Percentiles rank a stretch among this genome's conserved stretches.
These are phyloP conservation scores for Berkeleyomyces basicola DNA, from an alignment of 2,329 filamentous ascomycete species.

Conservation along the genomic window DNA sequence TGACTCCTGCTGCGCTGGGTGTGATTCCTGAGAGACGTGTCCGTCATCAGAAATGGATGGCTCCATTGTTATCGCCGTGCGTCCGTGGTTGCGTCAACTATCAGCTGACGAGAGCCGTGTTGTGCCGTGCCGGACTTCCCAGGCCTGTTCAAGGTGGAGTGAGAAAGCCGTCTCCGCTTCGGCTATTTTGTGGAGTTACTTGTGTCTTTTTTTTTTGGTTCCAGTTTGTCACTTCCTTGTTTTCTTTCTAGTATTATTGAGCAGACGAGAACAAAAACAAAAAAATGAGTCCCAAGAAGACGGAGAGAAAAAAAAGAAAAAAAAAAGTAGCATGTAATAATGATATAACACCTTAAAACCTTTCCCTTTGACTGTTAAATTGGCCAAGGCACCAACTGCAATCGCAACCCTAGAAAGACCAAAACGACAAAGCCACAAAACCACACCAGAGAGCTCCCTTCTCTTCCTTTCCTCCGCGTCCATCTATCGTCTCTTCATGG, in stretches of 20 bases:
- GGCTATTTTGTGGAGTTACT: not conserved
- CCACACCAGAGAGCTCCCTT: not conserved
- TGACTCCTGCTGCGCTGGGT: not conserved
- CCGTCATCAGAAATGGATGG: too few relatives aligned
- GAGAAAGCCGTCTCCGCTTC: not conserved
- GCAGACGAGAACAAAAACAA: slow-evolving; percentile 1
- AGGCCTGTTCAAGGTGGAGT: not conserved
- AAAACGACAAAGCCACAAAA: not conserved
- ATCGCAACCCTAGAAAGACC: not conserved
- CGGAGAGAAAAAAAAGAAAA: not conserved
- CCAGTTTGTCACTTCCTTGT: not conserved
- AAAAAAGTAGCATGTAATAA: not conserved
- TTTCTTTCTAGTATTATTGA: not conserved
- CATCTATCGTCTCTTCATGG: slow-evolving; percentile 39
- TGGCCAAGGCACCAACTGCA: not conserved
- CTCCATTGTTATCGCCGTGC: too few relatives aligned
- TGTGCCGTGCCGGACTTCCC: too few relatives aligned
- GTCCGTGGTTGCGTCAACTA: too few relatives aligned
- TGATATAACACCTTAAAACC: slow-evolving; percentile 4
- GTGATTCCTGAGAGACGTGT: not conserved
- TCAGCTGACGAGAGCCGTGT: too few relatives aligned
- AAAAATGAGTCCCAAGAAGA: not conserved
- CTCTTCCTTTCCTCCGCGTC: not conserved
- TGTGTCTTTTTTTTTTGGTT: not conserved
- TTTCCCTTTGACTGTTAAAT: not conserved